Percentiles rank a stretch among this genome's conserved stretches.
These are phyloP conservation scores for Sisymbrium altissimum DNA, from an alignment of 345 rosid species.

Conservation along the genomic window DNA sequence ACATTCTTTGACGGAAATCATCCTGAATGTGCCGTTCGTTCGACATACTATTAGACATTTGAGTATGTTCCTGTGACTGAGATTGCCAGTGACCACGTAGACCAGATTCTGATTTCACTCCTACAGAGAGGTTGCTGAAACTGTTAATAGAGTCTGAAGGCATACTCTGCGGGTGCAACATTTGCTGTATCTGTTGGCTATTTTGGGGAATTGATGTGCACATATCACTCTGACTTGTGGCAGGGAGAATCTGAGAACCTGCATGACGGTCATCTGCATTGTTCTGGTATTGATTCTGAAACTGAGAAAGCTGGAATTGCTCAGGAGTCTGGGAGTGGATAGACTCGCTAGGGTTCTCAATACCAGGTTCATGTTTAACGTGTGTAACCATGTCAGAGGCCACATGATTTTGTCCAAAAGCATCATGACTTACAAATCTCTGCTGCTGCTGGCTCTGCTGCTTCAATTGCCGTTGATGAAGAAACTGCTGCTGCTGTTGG, in stretches of 20 bases:
- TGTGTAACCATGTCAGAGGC: constrained; percentile 52
- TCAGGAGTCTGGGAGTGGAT: constrained; percentile 62
- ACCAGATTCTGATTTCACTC: constrained; percentile 53
- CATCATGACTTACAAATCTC: constrained; percentile 46
- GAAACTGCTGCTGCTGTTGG: constrained; percentile 51
- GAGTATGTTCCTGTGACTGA: constrained; percentile 57
- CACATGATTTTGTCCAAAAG: constrained; percentile 54
- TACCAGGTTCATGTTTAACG: constrained; percentile 73
- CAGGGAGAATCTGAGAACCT: constrained; percentile 45
- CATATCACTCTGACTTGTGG: constrained; percentile 49
- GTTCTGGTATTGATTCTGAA: constrained; percentile 71
- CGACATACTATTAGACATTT: constrained; percentile 44
- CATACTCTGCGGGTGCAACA: constrained; percentile 58
- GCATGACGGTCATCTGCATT: constrained; percentile 52
- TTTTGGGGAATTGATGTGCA: constrained; percentile 50
- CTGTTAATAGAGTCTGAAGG: constrained; percentile 57
- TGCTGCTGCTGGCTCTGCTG: constrained; percentile 71
- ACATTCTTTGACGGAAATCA: constrained; percentile 74
- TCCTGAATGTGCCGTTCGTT: constrained; percentile 70
- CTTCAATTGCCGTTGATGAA: constrained; percentile 47
- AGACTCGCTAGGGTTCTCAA: constrained; percentile 52
- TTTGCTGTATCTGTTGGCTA: constrained; percentile 67
- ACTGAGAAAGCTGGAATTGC: constrained; percentile 58
- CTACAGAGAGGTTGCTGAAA: constrained; percentile 48
- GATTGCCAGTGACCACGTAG: constrained; percentile 61